Conservation (phyloP, 306 rosid species). For the Acacia acuminata region DNA sequence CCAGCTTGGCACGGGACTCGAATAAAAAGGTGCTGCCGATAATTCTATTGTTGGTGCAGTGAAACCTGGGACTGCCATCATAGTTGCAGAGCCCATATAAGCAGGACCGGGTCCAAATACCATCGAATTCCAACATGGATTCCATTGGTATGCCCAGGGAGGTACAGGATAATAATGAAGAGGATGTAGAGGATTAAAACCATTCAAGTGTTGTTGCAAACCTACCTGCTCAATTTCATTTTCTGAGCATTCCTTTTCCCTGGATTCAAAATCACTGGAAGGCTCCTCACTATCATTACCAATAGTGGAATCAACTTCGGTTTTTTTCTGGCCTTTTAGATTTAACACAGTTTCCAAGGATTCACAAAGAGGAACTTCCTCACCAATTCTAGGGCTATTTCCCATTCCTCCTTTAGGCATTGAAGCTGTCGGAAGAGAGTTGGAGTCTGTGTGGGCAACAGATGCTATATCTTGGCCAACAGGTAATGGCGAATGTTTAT, state of each 20-base stretch:
- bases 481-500: constrained; percentile 40
- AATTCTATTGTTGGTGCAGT: constrained; percentile 35
- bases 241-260: constrained; percentile 31
- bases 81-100: constrained; percentile 34
- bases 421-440: constrained; percentile 30
- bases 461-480: constrained; percentile 30
- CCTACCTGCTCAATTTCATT: constrained; percentile 36
- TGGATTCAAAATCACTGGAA: constrained; percentile 34
- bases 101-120: constrained; percentile 33
- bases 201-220: constrained; percentile 22
- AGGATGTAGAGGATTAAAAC: constrained; percentile 38
- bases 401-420: constrained; percentile 25
- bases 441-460: constrained; percentile 31
- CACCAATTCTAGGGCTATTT: constrained; percentile 11
- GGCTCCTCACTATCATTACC: constrained; percentile 39
- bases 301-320: constrained; percentile 30
- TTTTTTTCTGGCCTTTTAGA: constrained; percentile 38
- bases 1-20: constrained; percentile 49
- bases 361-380: constrained; percentile 51
- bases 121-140: constrained; percentile 50
- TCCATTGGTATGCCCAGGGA: constrained; percentile 54
- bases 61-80: constrained; percentile 47
- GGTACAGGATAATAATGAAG: constrained; percentile 44
- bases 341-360: constrained; percentile 43
- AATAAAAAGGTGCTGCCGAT: constrained; percentile 40